Evolutionary conservation across 139 green algal species (phyloP).

Genomic region (Monoraphidium neglectum): DNA sequence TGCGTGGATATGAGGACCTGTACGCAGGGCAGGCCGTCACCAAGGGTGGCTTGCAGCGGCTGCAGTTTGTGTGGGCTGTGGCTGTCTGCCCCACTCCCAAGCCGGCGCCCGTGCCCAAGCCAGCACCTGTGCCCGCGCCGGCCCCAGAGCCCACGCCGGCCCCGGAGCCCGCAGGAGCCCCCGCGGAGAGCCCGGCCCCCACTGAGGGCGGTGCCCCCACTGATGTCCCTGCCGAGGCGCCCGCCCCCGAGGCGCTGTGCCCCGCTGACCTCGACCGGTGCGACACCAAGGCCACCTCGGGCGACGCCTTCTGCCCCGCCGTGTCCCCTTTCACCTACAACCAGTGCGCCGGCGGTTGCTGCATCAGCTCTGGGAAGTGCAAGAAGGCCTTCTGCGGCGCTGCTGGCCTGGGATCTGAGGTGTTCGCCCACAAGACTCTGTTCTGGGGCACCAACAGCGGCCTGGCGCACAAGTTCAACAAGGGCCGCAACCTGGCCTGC

Average conservation of each 20-base stretch:
- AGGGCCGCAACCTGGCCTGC: slow-evolving; percentile 23
- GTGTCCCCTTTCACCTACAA: background rate
- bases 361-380: slow-evolving; percentile 22
- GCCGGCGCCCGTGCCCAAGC: background rate
- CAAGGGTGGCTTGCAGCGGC: slow-evolving; percentile 10
- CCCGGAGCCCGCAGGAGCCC: background rate
- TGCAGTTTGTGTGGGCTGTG: slow-evolving; percentile 15
- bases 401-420: background rate
- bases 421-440: slow-evolving; percentile 16
- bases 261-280: background rate
- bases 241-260: background rate
- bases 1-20: slow-evolving; percentile 5
- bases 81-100: background rate
- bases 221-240: no score
- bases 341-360: slow-evolving; percentile 21
- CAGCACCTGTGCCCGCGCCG: background rate
- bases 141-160: background rate
- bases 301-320: slow-evolving; percentile 1
- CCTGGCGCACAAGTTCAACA: slow-evolving; percentile 16
- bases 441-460: slow-evolving; percentile 27
- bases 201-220: background rate
- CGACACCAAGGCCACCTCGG: no score
- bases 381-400: background rate
- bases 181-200: background rate
- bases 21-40: background rate